phyloP scores from a whole-genome alignment of 371 early-diverging fungal genomes.

The Mortierella sp. region DNA sequence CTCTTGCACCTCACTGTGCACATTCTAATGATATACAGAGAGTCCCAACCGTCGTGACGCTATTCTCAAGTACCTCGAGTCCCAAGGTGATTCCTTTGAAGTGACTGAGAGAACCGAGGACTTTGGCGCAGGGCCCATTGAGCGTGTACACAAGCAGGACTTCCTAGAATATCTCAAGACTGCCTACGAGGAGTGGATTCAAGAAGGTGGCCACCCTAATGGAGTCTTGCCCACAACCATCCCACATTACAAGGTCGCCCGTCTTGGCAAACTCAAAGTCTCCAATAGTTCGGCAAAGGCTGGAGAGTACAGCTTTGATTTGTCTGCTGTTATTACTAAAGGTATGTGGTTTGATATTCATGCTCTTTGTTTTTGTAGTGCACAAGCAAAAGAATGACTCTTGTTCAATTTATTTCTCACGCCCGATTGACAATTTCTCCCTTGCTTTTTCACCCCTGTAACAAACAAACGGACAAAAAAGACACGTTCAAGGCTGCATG shows the following conservation, averaged over 20 bases:
- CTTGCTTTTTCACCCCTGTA: not conserved
- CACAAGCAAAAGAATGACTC: not conserved
- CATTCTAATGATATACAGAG: slow-evolving; percentile 14
- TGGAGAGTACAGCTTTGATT: slow-evolving; percentile 71
- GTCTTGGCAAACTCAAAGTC: slow-evolving; percentile 40
- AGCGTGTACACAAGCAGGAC: slow-evolving; percentile 69
- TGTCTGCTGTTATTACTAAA: slow-evolving; percentile 70
- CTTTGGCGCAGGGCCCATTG: slow-evolving; percentile 70
- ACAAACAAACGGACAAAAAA: slow-evolving; percentile 16
- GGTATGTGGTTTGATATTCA: slow-evolving; percentile 38
- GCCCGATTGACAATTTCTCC: not conserved
- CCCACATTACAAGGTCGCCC: slow-evolving; percentile 59
- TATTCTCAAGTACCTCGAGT: slow-evolving; percentile 31
- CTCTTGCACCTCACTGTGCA: not conserved
- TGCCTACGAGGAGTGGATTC: slow-evolving; percentile 73
- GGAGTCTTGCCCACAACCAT: slow-evolving; percentile 74
- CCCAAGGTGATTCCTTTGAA: slow-evolving; percentile 35
- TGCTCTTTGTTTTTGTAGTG: not conserved
- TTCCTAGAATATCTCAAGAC: slow-evolving; percentile 70
- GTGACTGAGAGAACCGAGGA: slow-evolving; percentile 58
- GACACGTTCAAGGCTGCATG: slow-evolving; percentile 79
- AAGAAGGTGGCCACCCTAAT: slow-evolving; percentile 68
- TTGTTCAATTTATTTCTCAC: slow-evolving; percentile 1
- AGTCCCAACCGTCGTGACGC: slow-evolving; percentile 45
- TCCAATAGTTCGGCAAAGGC: slow-evolving; percentile 52